These are phyloP conservation scores for Martiniozyma asiatica DNA, from an alignment of 1,139 yeast species.

Conservation along the genomic window DNA sequence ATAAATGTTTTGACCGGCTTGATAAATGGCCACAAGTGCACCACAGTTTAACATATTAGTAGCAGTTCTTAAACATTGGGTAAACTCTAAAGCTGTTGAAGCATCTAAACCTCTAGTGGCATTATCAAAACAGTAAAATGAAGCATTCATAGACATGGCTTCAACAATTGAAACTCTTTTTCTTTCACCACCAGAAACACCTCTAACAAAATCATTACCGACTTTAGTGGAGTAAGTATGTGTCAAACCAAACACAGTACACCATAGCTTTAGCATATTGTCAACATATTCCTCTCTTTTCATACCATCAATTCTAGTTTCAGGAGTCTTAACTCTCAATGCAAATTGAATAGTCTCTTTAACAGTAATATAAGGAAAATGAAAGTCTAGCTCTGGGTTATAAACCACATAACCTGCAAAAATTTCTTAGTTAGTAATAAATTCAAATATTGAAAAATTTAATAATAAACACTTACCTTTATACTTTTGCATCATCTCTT, in stretches of 20 bases:
- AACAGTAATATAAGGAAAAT: conserved; percentile 54
- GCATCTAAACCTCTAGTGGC: conserved; percentile 65
- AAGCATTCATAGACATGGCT: conserved; percentile 47
- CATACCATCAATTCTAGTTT: conserved; percentile 35
- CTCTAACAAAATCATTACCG: conserved; percentile 51
- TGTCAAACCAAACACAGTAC: conserved; percentile 49
- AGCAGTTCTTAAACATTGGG: conserved; percentile 50
- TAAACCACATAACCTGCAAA: conserved; percentile 37
- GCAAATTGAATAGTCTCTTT: conserved; percentile 53
- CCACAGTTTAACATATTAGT: conserved; percentile 47
- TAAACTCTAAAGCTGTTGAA: conserved; percentile 65
- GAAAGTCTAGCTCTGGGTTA: conserved; percentile 51
- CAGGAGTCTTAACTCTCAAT: conserved; percentile 47
- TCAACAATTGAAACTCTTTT: conserved; percentile 75
- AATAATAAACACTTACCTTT: conserved; percentile 42
- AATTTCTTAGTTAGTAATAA: conserved; percentile 5
- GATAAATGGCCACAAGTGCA: conserved; percentile 66
- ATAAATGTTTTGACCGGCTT: conserved; percentile 69
- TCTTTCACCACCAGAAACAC: conserved; percentile 80
- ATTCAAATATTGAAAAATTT: conserved; percentile 23
- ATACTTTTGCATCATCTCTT: conserved; percentile 34
- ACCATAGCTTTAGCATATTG: conserved; percentile 37
- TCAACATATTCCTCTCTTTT: conserved; percentile 36
- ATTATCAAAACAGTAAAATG: conserved; percentile 64
- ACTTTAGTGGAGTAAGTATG: conserved; percentile 47